These are phyloP conservation scores for Dysphania ambrosioides DNA, from an alignment of 148 eudicot species.

Conservation along the genomic window DNA sequence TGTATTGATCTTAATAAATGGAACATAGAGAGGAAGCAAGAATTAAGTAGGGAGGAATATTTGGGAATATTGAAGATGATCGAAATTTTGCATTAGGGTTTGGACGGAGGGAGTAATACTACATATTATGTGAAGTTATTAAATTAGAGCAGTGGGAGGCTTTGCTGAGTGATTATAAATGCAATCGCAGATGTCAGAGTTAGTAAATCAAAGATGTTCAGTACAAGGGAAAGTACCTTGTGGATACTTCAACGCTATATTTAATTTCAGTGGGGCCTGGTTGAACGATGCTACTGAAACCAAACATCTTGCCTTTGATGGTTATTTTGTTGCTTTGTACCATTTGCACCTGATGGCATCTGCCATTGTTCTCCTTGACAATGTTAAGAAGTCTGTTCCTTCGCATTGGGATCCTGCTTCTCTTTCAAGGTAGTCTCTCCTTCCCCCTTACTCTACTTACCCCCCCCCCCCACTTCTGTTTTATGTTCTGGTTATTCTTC, in stretches of 20 bases:
- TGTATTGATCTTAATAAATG: not conserved
- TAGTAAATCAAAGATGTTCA: conserved; percentile 77
- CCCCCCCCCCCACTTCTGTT: too few relatives aligned
- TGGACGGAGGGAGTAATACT: not conserved
- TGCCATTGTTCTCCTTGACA: conserved; percentile 67
- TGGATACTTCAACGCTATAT: conserved; percentile 83
- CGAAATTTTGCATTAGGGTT: not conserved
- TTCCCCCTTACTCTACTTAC: conserved; percentile 10
- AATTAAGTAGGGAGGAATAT: not conserved
- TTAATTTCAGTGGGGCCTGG: conserved; percentile 83
- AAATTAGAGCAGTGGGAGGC: too few relatives aligned
- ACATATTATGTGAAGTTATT: too few relatives aligned
- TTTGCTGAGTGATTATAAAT: too few relatives aligned
- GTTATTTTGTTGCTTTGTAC: conserved; percentile 80
- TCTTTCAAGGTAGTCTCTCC: conserved; percentile 60
- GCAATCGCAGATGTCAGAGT: conserved; percentile 83
- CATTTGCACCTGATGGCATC: conserved; percentile 73
- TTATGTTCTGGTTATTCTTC: too few relatives aligned
- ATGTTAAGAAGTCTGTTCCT: conserved; percentile 87
- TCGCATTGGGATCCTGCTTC: conserved; percentile 87
- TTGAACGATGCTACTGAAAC: conserved; percentile 73
- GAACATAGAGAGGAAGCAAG: not conserved
- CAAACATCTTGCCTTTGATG: conserved; percentile 89
- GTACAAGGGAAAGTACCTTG: conserved; percentile 93
- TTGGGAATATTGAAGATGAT: not conserved